These are phyloP conservation scores for Fusarium beomiforme DNA, from an alignment of 2,329 filamentous ascomycete species.

Conservation along the genomic window DNA sequence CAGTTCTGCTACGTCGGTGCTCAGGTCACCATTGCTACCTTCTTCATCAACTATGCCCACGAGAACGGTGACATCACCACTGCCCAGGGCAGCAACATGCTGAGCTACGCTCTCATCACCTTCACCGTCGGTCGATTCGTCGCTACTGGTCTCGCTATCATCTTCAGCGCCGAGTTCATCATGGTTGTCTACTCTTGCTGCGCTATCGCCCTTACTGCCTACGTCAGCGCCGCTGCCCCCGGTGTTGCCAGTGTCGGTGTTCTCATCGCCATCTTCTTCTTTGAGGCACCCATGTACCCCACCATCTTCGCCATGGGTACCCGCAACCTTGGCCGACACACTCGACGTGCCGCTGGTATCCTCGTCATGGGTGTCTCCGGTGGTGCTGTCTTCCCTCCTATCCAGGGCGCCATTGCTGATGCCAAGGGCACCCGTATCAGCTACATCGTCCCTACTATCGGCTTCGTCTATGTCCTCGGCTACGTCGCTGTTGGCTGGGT, in stretches of 20 bases:
- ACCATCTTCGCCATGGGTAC: slow-evolving; percentile 83
- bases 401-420: slow-evolving; percentile 36
- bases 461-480: slow-evolving; percentile 39
- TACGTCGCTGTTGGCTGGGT: slow-evolving; percentile 35
- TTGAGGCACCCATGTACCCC: slow-evolving; percentile 82
- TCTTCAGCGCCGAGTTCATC: slow-evolving; percentile 74
- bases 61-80: slow-evolving; percentile 65
- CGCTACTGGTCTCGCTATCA: slow-evolving; percentile 70
- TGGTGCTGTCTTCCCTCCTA: slow-evolving; percentile 60
- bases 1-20: slow-evolving; percentile 84
- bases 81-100: slow-evolving; percentile 67
- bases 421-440: slow-evolving; percentile 37
- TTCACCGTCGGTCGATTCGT: slow-evolving; percentile 79
- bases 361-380: slow-evolving; percentile 75
- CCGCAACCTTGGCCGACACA: slow-evolving; percentile 78
- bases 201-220: slow-evolving; percentile 68
- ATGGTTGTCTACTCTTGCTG: slow-evolving; percentile 70
- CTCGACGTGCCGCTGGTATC: slow-evolving; percentile 79
- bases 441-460: slow-evolving; percentile 37
- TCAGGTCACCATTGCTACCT: slow-evolving; percentile 71
- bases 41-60: slow-evolving; percentile 78
- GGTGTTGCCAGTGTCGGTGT: slow-evolving; percentile 65
- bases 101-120: slow-evolving; percentile 79
- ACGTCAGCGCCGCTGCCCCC: slow-evolving; percentile 55
- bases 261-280: slow-evolving; percentile 78